Base-by-base conservation (phyloP, 441 rosid species). In the Arabidopsis hybrid region DNA sequence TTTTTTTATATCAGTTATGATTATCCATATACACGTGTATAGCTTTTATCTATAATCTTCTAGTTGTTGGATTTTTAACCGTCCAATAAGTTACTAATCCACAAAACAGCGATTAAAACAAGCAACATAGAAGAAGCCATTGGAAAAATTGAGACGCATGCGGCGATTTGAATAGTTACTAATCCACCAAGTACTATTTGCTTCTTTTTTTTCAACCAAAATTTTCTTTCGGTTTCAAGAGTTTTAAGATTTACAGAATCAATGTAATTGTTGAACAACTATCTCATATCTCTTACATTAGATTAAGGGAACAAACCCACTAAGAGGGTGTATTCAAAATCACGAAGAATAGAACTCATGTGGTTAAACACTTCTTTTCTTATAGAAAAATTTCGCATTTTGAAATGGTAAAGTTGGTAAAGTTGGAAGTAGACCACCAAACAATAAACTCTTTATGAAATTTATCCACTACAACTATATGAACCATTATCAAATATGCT, bases 21-120 rank as follows among this genome's bases (percentile, higher is more conserved):
- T 47, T 74, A 39, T 66, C 34, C 38, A 74, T 66, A 12, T 58
- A 47, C 65, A 65, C 59, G 39, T 63, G 57, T 64, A 62, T 12
- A 53, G 4, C 9, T 45, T 17, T 11, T 26, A 26, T 57, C 50
- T 46, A 5, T 64, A 57, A 36, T 73, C 42, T 65, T 57, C 65
- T 47, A 21, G 4, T n/a, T 49, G 16, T 39, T 47, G 12, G n/a
- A 17, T 34, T 46, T 65, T 39, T 74, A 29, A 65, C 72, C 35
- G 45, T 31, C 10, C 32, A 13, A 38, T 13, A 56, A 13, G 6
- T 49, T 38, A 71, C 60, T 59, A 31, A 74, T 32, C 55, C 55
- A 73, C 60, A 35, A 38, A 46, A 65, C 67, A 47, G 66, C 72
- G 21, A 46, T 56, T 14, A 26, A 38, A 35, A 7, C 31, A 65